Base-by-base conservation (phyloP, 306 rosid genomes). In the Quercus engelmannii region DNA sequence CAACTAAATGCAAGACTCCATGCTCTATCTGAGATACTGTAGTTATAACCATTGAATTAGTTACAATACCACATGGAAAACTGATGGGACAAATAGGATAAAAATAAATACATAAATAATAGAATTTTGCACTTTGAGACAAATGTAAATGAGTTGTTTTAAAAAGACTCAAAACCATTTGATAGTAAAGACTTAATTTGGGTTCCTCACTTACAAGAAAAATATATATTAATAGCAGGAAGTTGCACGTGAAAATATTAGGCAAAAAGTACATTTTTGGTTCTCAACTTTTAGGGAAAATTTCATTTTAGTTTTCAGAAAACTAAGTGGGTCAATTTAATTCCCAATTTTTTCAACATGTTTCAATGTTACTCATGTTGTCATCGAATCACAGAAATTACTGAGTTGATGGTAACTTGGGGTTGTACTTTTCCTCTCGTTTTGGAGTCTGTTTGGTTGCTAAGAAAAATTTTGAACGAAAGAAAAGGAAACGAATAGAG, bases 11-110 rank as follows among this genome's bases (percentile, higher is more conserved):
- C 86, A 88, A 69, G 77, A 93, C 90, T 31, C 98, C 98, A 67
- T 86, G 90, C 75, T 95, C 99, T 28, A 95, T 96, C 83, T 93
- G 97, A 76, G 99, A 95, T 85, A 93, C 99, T 95, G 96, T 76
- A 81, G 80, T 83, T 73, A 76, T 74, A 82, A 88, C 62, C 81
- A 87, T 62, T 67, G 77, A 74, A 68, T 83, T 64, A 69, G 54
- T 82, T 65, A 89, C 81, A 77, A 55, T 25, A 80, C 51, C 69
- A 14, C 41, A 63, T 18, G 69, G 59, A 80, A 74, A 74, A 73
- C 35, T 25, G 72, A 84, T 31, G 18, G 21, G 64, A 54, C 31
- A 65, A 49, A 10, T 76, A 41, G 12, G 64, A 63, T 58, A 54
- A 79, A 78, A 69, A 46, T 5, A 10, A 68, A 55, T 7, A 55